phyloP scores from a whole-genome alignment of 2,329 filamentous ascomycete species.

The Pezicula rhizophila region DNA sequence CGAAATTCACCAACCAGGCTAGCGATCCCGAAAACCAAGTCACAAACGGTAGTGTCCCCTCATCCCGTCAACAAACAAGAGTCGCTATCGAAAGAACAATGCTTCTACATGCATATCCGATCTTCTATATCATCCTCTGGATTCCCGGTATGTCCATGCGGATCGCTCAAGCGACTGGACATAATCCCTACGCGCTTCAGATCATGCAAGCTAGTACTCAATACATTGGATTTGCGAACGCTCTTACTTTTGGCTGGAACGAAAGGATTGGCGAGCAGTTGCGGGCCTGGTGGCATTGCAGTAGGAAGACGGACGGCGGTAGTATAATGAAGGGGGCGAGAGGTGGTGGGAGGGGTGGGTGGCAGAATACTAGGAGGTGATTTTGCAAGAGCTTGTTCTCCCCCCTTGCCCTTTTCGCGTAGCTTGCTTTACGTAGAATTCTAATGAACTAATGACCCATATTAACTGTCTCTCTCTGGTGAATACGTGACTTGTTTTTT shows the following conservation, averaged over 20 bases:
- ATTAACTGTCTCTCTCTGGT: no score
- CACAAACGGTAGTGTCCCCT: neutral
- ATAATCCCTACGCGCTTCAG: constrained; percentile 16
- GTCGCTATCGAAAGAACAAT: constrained; percentile 23
- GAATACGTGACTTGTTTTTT: no score
- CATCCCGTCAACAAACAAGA: neutral
- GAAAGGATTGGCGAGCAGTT: constrained; percentile 20
- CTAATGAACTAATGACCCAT: no score
- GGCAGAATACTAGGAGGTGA: no score
- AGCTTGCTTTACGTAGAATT: no score
- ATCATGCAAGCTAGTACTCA: constrained; percentile 30
- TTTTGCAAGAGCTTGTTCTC: no score
- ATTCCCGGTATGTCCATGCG: constrained; percentile 32
- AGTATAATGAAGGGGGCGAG: neutral
- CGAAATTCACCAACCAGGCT: neutral
- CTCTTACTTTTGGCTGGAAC: constrained; percentile 32
- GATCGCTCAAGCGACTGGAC: constrained; percentile 27
- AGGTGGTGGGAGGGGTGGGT: no score
- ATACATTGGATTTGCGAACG: constrained; percentile 31
- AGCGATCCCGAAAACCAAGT: neutral
- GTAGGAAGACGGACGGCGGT: neutral
- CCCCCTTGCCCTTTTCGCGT: no score
- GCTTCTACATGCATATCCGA: constrained; percentile 32
- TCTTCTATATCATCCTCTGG: constrained; percentile 32
- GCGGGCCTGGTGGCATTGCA: neutral